These are phyloP conservation scores for Ricinus communis DNA, from an alignment of 345 rosid species.

Conservation along the genomic window DNA sequence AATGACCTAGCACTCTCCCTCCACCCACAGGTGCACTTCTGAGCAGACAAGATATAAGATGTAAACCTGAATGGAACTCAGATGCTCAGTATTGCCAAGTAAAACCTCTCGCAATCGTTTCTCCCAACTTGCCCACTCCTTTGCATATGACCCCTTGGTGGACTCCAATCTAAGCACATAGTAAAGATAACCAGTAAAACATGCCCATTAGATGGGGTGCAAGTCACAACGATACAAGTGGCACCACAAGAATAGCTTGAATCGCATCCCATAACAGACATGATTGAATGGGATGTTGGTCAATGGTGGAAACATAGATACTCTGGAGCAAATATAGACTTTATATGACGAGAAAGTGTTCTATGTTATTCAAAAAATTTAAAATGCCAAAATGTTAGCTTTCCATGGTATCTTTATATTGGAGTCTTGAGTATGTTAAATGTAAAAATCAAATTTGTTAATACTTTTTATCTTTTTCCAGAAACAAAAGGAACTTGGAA, in stretches of 20 bases:
- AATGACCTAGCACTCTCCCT: too few relatives aligned
- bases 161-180: constrained; percentile 62
- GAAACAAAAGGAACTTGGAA: background rate
- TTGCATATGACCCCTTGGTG: constrained; percentile 64
- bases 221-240: too few relatives aligned
- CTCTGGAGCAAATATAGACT: background rate
- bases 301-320: background rate
- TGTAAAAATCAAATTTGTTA: background rate
- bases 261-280: background rate
- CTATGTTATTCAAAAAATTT: background rate
- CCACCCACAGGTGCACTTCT: background rate
- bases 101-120: constrained; percentile 56
- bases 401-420: background rate
- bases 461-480: background rate
- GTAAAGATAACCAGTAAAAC: constrained; percentile 16
- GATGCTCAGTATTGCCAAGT: constrained; percentile 50
- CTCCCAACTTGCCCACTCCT: constrained; percentile 91
- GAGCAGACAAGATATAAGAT: background rate
- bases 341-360: background rate
- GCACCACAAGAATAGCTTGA: too few relatives aligned
- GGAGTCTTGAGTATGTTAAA: background rate
- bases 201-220: too few relatives aligned
- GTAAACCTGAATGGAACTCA: constrained; percentile 75
- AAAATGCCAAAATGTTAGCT: background rate
- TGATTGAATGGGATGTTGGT: background rate